Evolutionary conservation across 257 asterid genomes (phyloP), one percentile per base, ranked within the genome.

Genomic region (Forsythia suspensa): DNA sequence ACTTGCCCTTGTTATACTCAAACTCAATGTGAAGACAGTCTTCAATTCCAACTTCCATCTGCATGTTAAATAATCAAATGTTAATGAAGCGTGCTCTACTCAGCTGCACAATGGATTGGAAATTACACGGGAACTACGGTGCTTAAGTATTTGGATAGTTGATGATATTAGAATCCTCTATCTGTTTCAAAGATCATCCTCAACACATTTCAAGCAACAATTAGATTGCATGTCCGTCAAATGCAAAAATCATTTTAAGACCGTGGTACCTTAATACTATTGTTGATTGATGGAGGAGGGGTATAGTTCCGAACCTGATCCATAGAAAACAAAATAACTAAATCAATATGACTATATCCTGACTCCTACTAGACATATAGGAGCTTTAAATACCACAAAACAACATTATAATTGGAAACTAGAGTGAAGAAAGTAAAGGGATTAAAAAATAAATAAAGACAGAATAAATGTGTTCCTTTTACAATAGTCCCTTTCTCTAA

Each of bases 11-110:
- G 79, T 94, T 94, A 93, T 96, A 96, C 89, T 94, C 98, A 75
- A 96, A 96, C 90, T 96, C 99, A 40, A 96, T 96, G 80, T 96
- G 99, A 79, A 96, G 99, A 87, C 99, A 94, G 87, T 94, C 99
- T 80, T 96, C 99, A 59, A 96, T 96, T 65, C 99, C 99, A 69
- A 96, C 99, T 84, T 96, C 99, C 99, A 96, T 96, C 99, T 96
- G 85, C 88, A 86, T 75, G 76, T 69, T 69, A 73, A 52, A 81
- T 83, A 72, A 76, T 41, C 37, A 61, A 73, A 80, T 3, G 42
- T 70, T 77, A 77, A 4, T 13, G 4, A 36, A 70, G 63, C 13
- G 65, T 73, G 43, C 43, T 72, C 41, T 69, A 72, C 74, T n/a
- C 16, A 80, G n/a, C 68, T 44, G 39, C 40, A 73, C 42, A 51